phyloP scores from a whole-genome alignment of 768 basidiomycete genomes.

The Trametes cubensis region DNA sequence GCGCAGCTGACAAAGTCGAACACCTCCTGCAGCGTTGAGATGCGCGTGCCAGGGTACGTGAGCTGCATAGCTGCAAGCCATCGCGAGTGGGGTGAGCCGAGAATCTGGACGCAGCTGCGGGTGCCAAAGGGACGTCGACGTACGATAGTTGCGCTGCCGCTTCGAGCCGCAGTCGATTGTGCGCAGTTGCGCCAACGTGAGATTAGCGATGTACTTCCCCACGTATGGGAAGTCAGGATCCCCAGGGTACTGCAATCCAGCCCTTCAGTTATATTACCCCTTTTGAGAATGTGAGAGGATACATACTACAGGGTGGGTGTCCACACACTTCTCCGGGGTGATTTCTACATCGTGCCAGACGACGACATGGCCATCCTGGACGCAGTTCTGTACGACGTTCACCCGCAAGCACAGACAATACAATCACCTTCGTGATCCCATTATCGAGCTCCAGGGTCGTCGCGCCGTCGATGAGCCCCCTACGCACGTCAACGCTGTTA shows the following conservation, averaged over 20 bases:
- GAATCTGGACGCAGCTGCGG: background rate
- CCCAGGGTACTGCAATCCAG: slow-evolving; percentile 44
- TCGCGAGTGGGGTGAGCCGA: background rate
- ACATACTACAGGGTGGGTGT: slow-evolving; percentile 66
- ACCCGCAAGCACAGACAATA: slow-evolving; percentile 10
- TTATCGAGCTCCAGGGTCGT: slow-evolving; percentile 81
- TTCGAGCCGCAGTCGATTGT: slow-evolving; percentile 81
- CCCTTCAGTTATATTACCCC: background rate
- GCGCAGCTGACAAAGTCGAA: slow-evolving; percentile 78
- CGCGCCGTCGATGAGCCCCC: slow-evolving; percentile 76
- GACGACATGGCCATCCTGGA: slow-evolving; percentile 71
- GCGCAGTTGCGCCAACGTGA: slow-evolving; percentile 77
- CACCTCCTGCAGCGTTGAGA: slow-evolving; percentile 73
- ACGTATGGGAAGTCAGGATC: slow-evolving; percentile 75
- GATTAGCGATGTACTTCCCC: slow-evolving; percentile 74
- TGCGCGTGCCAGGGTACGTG: slow-evolving; percentile 66
- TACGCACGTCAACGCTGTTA: slow-evolving; percentile 31
- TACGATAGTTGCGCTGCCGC: slow-evolving; percentile 61
- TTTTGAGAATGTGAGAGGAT: background rate
- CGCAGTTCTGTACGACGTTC: background rate
- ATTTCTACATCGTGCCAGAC: slow-evolving; percentile 84
- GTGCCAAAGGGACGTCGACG: slow-evolving; percentile 34
- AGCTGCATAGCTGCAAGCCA: slow-evolving; percentile 56
- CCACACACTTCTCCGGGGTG: slow-evolving; percentile 61
- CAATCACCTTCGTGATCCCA: slow-evolving; percentile 65